Conservation (phyloP, 805 yeast genomes). For the Maudiozyma barnettii region DNA sequence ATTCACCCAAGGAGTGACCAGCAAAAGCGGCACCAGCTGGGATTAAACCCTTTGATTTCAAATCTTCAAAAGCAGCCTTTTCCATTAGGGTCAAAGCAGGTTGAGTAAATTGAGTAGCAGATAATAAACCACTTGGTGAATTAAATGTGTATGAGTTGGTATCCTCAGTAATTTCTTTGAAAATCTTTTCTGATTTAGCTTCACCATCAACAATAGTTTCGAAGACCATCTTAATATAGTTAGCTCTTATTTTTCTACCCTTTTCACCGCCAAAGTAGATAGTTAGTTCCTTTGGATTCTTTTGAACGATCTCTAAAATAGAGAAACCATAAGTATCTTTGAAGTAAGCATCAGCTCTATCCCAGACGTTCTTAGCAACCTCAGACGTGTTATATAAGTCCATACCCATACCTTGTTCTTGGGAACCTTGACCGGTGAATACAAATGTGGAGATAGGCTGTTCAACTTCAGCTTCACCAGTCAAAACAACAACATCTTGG, state of each 20-base stretch:
- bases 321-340: conserved; percentile 93
- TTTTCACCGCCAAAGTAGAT: conserved; percentile 96
- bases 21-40: conserved; percentile 93
- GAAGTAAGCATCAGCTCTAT: conserved; percentile 92
- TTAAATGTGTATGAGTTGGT: conserved; percentile 82
- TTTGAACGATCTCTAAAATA: conserved; percentile 86
- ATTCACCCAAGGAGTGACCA: conserved; percentile 98
- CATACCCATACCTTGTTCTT: conserved; percentile 99
- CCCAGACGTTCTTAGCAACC: conserved; percentile 95
- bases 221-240: conserved; percentile 94
- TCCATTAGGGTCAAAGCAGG: conserved; percentile 99
- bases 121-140: conserved; percentile 88
- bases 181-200: conserved; percentile 84
- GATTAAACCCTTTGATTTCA: conserved; percentile 90
- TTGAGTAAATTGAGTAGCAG: conserved; percentile 98
- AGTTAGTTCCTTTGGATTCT: conserved; percentile 91
- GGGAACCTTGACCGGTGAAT: conserved; percentile 99
- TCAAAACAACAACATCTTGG: conserved; percentile 71
- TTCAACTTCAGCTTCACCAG: conserved; percentile 97
- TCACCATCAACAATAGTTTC: conserved; percentile 86
- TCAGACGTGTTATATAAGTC: conserved; percentile 84
- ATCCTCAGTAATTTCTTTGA: conserved; percentile 76
- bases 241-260: conserved; percentile 90
- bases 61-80: conserved; percentile 96
- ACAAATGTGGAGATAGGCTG: conserved; percentile 96